Conservation (phyloP, 805 yeast genomes). For the Danielia oregonensis region DNA sequence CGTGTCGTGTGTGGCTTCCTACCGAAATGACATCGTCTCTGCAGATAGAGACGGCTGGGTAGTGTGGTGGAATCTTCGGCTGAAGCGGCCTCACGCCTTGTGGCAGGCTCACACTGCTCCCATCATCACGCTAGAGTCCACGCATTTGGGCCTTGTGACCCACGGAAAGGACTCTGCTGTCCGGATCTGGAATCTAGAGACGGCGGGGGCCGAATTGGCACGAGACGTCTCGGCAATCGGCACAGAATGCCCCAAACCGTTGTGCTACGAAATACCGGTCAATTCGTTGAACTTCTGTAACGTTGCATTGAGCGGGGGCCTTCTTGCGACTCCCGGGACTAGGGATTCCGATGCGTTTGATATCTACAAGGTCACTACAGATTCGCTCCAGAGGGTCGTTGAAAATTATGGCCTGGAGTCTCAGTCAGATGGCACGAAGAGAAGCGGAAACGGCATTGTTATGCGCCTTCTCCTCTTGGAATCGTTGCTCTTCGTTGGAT, state of each 20-base stretch:
- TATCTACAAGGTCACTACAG: constrained; percentile 42
- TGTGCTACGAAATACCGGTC: constrained; percentile 52
- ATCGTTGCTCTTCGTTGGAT: constrained; percentile 49
- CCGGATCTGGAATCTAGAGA: constrained; percentile 40
- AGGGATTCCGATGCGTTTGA: constrained; percentile 62
- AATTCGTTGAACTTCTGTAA: constrained; percentile 73
- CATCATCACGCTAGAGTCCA: constrained; percentile 44
- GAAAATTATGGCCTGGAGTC: constrained; percentile 24
- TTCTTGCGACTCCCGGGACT: constrained; percentile 59
- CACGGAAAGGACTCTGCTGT: constrained; percentile 66
- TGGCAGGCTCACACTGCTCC: constrained; percentile 60
- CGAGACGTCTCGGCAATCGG: background rate
- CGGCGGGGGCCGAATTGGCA: background rate
- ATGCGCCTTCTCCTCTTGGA: constrained; percentile 51
- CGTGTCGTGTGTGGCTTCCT: constrained; percentile 9
- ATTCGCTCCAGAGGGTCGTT: constrained; percentile 26
- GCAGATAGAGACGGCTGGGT: constrained; percentile 63
- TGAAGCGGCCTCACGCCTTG: constrained; percentile 50
- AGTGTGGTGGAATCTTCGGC: constrained; percentile 60
- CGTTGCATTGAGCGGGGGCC: constrained; percentile 27
- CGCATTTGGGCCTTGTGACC: constrained; percentile 38
- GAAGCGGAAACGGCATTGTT: constrained; percentile 54
- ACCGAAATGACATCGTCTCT: constrained; percentile 32
- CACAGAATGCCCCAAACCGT: constrained; percentile 11
- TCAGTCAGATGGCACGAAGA: constrained; percentile 3